These are phyloP conservation scores for Bipolaris oryzae DNA, from an alignment of 2,329 filamentous ascomycete species.

Conservation along the genomic window DNA sequence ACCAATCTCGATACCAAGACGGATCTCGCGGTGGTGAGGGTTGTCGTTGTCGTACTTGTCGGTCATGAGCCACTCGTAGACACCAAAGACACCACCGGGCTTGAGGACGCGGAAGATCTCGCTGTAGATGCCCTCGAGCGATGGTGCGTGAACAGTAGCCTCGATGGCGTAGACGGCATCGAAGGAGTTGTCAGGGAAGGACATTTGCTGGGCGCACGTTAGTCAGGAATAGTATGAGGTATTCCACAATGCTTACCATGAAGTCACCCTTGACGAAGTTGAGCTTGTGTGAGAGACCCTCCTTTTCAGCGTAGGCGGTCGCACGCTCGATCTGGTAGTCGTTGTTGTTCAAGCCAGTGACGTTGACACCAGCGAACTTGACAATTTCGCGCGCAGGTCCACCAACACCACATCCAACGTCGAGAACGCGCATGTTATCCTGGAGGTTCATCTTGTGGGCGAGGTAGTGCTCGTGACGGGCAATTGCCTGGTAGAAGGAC, in stretches of 20 bases:
- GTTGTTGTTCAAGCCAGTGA: slow-evolving; percentile 97
- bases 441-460: slow-evolving; percentile 86
- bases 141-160: slow-evolving; percentile 92
- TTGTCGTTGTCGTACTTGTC: slow-evolving; percentile 91
- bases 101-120: slow-evolving; percentile 96
- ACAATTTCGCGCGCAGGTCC: slow-evolving; percentile 94
- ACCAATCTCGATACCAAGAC: slow-evolving; percentile 92
- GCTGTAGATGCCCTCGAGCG: slow-evolving; percentile 87
- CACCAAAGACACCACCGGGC: slow-evolving; percentile 92
- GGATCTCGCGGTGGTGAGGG: slow-evolving; percentile 83
- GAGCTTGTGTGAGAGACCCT: slow-evolving; percentile 79
- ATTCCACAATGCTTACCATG: slow-evolving; percentile 63
- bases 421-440: slow-evolving; percentile 86
- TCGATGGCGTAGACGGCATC: slow-evolving; percentile 98
- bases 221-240: neutral
- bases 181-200: slow-evolving; percentile 88
- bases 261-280: slow-evolving; percentile 95
- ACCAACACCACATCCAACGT: slow-evolving; percentile 96
- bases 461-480: slow-evolving; percentile 97
- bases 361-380: slow-evolving; percentile 89
- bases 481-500: slow-evolving; percentile 87
- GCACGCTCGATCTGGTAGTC: slow-evolving; percentile 98
- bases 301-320: slow-evolving; percentile 80
- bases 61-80: slow-evolving; percentile 99
- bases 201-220: slow-evolving; percentile 73